Evolutionary conservation across 345 rosid species (phyloP).

Genomic region (Eucalyptus shirleyi): DNA sequence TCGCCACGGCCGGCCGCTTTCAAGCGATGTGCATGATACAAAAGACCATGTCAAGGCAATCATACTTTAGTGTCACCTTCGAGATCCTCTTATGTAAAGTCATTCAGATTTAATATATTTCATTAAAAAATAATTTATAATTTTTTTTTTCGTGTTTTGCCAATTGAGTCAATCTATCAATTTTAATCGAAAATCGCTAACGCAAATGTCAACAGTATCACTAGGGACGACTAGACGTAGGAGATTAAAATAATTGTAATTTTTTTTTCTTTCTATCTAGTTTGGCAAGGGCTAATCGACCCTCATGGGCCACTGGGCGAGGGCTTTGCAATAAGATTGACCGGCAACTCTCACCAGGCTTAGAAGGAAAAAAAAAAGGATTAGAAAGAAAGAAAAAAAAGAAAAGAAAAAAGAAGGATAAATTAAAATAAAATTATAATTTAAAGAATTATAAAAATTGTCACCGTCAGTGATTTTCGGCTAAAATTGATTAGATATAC

Average conservation of each 20-base stretch:
- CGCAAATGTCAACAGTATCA: accelerated
- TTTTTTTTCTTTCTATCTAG: neutral
- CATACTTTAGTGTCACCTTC: neutral
- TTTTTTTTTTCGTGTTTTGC: accelerated
- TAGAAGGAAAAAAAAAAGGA: too few relatives aligned
- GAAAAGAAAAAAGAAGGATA: too few relatives aligned
- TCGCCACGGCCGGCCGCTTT: neutral
- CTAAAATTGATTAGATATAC: accelerated
- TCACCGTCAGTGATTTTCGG: accelerated
- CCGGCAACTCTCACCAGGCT: neutral
- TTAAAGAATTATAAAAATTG: too few relatives aligned
- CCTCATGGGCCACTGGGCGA: accelerated
- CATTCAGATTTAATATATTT: neutral
- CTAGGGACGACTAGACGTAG: accelerated
- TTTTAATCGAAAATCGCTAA: accelerated
- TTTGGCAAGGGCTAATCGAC: accelerated
- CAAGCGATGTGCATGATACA: neutral
- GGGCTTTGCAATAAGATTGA: neutral
- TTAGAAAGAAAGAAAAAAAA: too few relatives aligned
- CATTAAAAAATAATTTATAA: too few relatives aligned
- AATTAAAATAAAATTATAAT: accelerated
- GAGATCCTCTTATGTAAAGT: neutral
- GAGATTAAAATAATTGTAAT: too few relatives aligned
- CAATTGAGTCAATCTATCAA: accelerated
- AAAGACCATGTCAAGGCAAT: neutral